Evolutionary conservation across 345 rosid species (phyloP).

Genomic region (Durio zibethinus): DNA sequence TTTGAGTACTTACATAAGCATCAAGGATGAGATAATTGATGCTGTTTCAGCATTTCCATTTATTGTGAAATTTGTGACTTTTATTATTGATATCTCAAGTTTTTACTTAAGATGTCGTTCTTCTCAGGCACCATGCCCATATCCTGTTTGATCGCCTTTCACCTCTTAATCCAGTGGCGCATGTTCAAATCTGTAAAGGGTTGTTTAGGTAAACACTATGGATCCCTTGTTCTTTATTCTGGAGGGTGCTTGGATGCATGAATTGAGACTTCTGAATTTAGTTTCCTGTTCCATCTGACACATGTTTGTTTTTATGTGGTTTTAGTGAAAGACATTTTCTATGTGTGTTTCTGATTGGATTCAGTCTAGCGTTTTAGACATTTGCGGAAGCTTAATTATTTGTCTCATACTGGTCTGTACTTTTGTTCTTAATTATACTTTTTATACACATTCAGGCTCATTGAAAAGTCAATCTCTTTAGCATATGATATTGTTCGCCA

Average conservation of each 20-base stretch:
- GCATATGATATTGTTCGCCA: conserved; percentile 59
- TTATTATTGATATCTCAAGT: background rate
- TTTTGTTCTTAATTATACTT: background rate
- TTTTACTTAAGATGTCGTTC: background rate
- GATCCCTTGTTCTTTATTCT: background rate
- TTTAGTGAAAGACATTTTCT: background rate
- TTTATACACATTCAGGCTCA: conserved; percentile 54
- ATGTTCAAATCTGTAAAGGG: conserved; percentile 70
- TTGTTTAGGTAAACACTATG: conserved; percentile 60
- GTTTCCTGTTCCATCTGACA: background rate
- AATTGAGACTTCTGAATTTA: background rate
- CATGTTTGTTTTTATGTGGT: background rate
- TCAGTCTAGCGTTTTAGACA: background rate
- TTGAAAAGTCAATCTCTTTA: conserved; percentile 60
- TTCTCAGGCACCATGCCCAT: conserved; percentile 83
- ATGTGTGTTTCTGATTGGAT: background rate
- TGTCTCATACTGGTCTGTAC: background rate
- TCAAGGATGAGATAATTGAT: background rate
- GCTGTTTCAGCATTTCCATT: background rate
- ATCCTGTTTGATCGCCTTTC: conserved; percentile 75
- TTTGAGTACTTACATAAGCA: background rate
- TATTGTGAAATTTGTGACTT: background rate
- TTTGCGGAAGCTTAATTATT: background rate
- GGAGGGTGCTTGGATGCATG: background rate
- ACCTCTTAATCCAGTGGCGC: conserved; percentile 88